Evolutionary conservation across 352 stramenopile species (phyloP).

Genomic region (Globisporangium yorkense): DNA sequence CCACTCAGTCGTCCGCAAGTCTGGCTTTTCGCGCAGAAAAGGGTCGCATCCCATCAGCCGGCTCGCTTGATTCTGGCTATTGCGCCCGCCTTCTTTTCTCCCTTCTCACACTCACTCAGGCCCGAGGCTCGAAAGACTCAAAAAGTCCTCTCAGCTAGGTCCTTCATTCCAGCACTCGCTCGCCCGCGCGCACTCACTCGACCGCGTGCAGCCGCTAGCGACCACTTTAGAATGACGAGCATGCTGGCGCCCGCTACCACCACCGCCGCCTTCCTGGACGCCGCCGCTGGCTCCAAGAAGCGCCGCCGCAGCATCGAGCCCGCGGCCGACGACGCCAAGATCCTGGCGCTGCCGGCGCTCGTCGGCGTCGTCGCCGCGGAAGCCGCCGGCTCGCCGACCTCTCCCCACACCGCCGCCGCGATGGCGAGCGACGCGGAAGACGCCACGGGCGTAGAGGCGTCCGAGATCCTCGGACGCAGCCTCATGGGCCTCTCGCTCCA

Average conservation of each 20-base stretch:
- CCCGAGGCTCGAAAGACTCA: neutral
- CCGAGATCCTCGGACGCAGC: constrained; percentile 39
- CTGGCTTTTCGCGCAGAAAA: too few relatives aligned
- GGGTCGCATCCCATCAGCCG: constrained; percentile 8
- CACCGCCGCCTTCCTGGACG: constrained; percentile 18
- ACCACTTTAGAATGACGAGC: constrained; percentile 16
- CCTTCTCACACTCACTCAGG: too few relatives aligned
- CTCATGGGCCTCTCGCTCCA: constrained; percentile 76
- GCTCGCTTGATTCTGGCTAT: constrained; percentile 5
- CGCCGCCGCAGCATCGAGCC: constrained; percentile 62
- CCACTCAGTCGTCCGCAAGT: too few relatives aligned
- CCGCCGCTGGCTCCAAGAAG: constrained; percentile 38
- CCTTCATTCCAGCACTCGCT: constrained; percentile 12
- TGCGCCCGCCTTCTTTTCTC: neutral
- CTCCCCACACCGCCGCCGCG: neutral
- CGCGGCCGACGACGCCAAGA: constrained; percentile 37
- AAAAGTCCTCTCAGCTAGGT: neutral
- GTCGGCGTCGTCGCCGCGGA: constrained; percentile 13
- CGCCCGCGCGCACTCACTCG: constrained; percentile 1
- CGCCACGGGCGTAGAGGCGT: constrained; percentile 19
- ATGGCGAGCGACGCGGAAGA: constrained; percentile 12
- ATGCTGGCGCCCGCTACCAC: constrained; percentile 40
- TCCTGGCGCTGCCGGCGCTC: constrained; percentile 42
- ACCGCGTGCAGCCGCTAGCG: neutral
- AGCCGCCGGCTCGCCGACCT: neutral